phyloP scores from a whole-genome alignment of 345 rosid species.

The Theobroma cacao region DNA sequence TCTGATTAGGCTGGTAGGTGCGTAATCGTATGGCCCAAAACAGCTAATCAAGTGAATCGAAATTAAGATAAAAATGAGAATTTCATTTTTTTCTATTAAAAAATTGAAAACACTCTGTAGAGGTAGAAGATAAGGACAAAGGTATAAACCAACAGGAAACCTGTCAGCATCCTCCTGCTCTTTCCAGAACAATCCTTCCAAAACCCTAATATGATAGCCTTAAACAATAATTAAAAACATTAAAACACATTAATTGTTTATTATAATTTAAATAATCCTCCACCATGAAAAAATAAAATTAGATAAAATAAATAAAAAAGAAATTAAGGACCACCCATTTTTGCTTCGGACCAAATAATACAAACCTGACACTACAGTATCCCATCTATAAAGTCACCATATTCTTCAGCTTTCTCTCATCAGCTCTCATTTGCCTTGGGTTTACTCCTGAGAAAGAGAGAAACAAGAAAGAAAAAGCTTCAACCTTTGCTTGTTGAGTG shows the following conservation, averaged over 20 bases:
- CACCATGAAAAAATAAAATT: not conserved
- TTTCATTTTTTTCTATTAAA: not conserved
- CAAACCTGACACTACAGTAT: not conserved
- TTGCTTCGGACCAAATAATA: conserved; percentile 4
- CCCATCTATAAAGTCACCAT: conserved; percentile 33
- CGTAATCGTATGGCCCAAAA: conserved; percentile 13
- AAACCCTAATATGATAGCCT: conserved; percentile 9
- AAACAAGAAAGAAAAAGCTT: not conserved
- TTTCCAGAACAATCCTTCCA: conserved; percentile 34
- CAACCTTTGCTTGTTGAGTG: not conserved
- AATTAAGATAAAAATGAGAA: not conserved
- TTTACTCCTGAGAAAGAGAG: not conserved
- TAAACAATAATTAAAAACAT: not conserved
- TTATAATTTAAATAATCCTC: not conserved
- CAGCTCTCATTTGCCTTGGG: not conserved
- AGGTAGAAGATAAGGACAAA: conserved; percentile 27
- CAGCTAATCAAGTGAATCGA: conserved; percentile 10
- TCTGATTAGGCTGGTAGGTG: not conserved
- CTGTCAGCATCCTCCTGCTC: conserved; percentile 31
- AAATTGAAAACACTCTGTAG: not conserved
- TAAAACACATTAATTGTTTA: not conserved
- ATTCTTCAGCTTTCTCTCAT: not conserved
- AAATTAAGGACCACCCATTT: conserved; percentile 5
- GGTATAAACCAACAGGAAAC: conserved; percentile 10
- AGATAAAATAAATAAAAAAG: not conserved